A percentile compares a stretch with the other conserved stretches of the same genome.
Evolutionary conservation across 139 green algal species (phyloP).

Genomic region (Auxenochlorella protothecoides): DNA sequence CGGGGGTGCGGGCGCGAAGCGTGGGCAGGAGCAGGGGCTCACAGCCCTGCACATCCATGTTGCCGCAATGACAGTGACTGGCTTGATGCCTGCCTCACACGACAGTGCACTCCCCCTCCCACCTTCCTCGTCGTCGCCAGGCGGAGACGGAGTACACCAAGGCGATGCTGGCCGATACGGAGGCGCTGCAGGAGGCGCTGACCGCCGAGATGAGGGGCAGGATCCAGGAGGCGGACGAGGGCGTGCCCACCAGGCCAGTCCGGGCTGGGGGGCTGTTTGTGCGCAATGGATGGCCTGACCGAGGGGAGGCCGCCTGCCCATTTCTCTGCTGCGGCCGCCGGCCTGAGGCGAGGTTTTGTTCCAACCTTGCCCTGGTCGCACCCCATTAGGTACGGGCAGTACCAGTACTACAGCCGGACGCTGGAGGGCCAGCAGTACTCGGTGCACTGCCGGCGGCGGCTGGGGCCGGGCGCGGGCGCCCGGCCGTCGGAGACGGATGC

Average conservation of each 20-base stretch:
- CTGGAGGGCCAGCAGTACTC: constrained; percentile 62
- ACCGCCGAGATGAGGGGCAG: constrained; percentile 74
- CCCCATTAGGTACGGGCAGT: constrained; percentile 37
- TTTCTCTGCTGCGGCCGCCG: no score
- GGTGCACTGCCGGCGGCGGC: constrained; percentile 54
- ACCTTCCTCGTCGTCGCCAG: constrained; percentile 5
- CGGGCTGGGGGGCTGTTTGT: no score
- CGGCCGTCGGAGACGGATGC: constrained; percentile 34
- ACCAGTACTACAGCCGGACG: constrained; percentile 76
- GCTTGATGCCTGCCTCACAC: no score
- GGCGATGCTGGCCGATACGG: constrained; percentile 64
- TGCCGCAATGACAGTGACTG: no score
- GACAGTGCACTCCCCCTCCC: no score
- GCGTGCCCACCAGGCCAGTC: constrained; percentile 27
- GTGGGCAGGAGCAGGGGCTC: no score
- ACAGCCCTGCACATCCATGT: no score
- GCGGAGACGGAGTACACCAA: constrained; percentile 66
- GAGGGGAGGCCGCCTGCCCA: no score
- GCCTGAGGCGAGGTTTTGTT: no score
- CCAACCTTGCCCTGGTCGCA: no score
- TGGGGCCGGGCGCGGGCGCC: constrained; percentile 19
- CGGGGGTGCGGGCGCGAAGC: no score
- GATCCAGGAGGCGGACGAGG: constrained; percentile 77
- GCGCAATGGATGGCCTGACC: no score
- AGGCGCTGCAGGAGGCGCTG: constrained; percentile 63